phyloP scores from a whole-genome alignment of 73 alveolate species.

The Paramecium sexaurelia region DNA sequence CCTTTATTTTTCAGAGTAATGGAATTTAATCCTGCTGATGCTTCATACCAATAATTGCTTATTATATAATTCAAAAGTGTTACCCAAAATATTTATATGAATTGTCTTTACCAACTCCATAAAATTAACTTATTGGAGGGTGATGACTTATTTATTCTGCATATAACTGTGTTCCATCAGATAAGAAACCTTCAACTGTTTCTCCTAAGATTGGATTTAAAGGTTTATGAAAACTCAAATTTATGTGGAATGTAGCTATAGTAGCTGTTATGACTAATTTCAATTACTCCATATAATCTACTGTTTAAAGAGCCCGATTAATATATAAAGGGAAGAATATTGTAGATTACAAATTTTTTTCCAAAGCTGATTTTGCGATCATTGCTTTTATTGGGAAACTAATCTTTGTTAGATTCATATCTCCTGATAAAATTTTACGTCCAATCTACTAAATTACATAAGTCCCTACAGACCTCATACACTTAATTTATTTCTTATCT shows the following conservation, averaged over 20 bases:
- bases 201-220: conserved; percentile 97
- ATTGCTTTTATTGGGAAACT: conserved; percentile 82
- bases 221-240: conserved; percentile 83
- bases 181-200: conserved; percentile 90
- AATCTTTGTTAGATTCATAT: conserved; percentile 74
- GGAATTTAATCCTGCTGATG: conserved; percentile 70
- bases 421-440: conserved; percentile 75
- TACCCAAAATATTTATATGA: conserved; percentile 58
- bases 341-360: conserved; percentile 60
- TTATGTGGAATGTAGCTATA: conserved; percentile 73
- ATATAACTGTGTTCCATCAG: conserved; percentile 93
- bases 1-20: conserved; percentile 66
- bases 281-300: conserved; percentile 80
- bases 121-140: conserved; percentile 84
- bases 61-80: not conserved
- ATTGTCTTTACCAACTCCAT: conserved; percentile 72
- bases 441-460: conserved; percentile 77
- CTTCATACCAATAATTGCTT: conserved; percentile 60
- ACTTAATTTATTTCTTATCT: conserved; percentile 33
- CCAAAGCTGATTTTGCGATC: conserved; percentile 68
- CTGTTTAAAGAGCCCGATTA: conserved; percentile 76
- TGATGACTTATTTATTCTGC: conserved; percentile 96
- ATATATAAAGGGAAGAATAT: conserved; percentile 71
- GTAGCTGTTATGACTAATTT: conserved; percentile 74
- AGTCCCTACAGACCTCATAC: conserved; percentile 77